These are phyloP conservation scores for Guyanaporus albipodus DNA, from an alignment of 768 basidiomycete genomes.

Conservation along the genomic window DNA sequence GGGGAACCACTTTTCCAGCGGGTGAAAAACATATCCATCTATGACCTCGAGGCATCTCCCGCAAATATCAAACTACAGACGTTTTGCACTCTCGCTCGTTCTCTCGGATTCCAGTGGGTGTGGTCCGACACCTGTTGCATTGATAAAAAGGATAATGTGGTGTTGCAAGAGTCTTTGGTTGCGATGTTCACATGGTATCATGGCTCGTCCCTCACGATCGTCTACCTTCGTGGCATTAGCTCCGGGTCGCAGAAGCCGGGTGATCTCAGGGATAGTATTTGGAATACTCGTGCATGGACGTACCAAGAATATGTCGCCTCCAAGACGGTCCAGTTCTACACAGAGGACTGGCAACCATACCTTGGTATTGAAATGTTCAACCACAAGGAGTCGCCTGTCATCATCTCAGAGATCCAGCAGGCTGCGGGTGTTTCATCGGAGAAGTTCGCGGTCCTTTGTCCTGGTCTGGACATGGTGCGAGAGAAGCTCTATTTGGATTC, in stretches of 20 bases:
- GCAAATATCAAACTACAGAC: constrained; percentile 5
- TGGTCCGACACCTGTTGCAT: constrained; percentile 18
- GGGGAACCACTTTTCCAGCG: constrained; percentile 3
- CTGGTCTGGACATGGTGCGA: constrained; percentile 10
- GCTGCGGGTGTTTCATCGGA: neutral
- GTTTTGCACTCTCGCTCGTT: constrained; percentile 1
- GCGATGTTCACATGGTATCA: constrained; percentile 16
- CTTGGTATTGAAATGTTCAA: neutral
- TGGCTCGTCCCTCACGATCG: constrained; percentile 7
- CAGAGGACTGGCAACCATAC: constrained; percentile 14
- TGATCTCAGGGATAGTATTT: constrained; percentile 3
- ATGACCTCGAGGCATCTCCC: neutral
- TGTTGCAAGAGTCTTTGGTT: constrained; percentile 13
- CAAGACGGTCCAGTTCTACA: constrained; percentile 10
- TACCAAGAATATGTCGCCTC: constrained; percentile 16
- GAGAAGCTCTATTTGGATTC: constrained; percentile 19
- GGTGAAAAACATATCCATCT: constrained; percentile 7
- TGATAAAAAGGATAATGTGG: neutral
- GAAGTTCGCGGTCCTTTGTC: constrained; percentile 1
- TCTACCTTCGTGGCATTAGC: constrained; percentile 7
- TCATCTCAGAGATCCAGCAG: constrained; percentile 10
- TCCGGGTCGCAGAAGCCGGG: neutral
- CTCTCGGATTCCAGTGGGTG: constrained; percentile 11
- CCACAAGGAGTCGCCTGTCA: constrained; percentile 5
- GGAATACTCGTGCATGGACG: constrained; percentile 14